A percentile compares a stretch with the other conserved stretches of the same genome.
phyloP scores from a whole-genome alignment of 164 flowering plant genomes.

The Euptelea pleiosperma region DNA sequence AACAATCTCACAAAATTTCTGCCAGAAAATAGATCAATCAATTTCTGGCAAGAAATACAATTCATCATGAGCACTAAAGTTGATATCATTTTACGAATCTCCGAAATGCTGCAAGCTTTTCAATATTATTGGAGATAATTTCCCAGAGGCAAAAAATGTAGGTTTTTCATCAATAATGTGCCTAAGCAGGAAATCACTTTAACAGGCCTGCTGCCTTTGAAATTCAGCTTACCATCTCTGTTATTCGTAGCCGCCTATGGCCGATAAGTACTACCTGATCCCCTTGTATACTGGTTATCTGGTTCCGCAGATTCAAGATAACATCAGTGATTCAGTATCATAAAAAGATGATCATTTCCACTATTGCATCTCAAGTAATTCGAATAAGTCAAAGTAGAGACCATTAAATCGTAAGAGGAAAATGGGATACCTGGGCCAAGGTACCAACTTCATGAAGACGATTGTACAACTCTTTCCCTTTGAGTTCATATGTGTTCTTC shows the following conservation, averaged over 20 bases:
- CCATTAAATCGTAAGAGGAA: background rate
- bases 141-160: background rate
- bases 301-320: slow-evolving; percentile 17
- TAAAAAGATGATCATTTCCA: background rate
- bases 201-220: background rate
- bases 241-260: slow-evolving; percentile 83
- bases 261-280: slow-evolving; percentile 91
- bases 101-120: too few relatives aligned
- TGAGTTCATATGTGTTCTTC: slow-evolving; percentile 56
- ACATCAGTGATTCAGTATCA: background rate
- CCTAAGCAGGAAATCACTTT: too few relatives aligned
- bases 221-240: slow-evolving; percentile 75
- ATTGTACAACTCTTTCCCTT: slow-evolving; percentile 76
- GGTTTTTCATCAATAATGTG: background rate
- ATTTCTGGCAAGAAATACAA: too few relatives aligned
- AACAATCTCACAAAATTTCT: too few relatives aligned
- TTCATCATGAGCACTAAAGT: too few relatives aligned
- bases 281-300: slow-evolving; percentile 90
- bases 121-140: background rate
- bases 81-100: too few relatives aligned
- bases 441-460: slow-evolving; percentile 98
- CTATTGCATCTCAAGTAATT: background rate
- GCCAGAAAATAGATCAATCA: too few relatives aligned
- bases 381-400: background rate
- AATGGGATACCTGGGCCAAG: slow-evolving; percentile 72